Evolutionary conservation across 345 rosid species (phyloP).

Genomic region (Rhizophora mangle): DNA sequence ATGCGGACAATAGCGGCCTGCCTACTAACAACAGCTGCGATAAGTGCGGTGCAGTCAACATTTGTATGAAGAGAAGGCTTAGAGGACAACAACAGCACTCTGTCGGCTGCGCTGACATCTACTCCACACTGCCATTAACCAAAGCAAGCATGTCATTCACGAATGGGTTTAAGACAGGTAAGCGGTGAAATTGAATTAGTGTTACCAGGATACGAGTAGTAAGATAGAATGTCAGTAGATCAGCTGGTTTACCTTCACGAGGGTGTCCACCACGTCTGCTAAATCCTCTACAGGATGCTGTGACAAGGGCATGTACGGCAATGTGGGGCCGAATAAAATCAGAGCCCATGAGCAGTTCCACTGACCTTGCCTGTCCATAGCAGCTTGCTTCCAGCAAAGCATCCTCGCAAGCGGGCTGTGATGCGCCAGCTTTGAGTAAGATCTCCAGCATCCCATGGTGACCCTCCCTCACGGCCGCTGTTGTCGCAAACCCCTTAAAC

Average conservation of each 20-base stretch:
- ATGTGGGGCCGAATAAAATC: conserved; percentile 84
- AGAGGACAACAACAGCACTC: conserved; percentile 73
- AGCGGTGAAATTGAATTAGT: neutral
- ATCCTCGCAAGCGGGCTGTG: conserved; percentile 96
- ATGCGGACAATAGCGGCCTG: conserved; percentile 63
- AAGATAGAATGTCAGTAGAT: neutral
- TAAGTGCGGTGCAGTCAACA: conserved; percentile 82
- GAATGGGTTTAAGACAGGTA: neutral
- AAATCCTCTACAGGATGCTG: conserved; percentile 82
- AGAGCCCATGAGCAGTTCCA: conserved; percentile 75
- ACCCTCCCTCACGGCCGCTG: conserved; percentile 93
- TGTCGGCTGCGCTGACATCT: conserved; percentile 53
- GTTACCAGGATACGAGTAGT: neutral
- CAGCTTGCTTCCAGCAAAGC: conserved; percentile 81
- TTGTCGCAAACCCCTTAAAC: conserved; percentile 87
- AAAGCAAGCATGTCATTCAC: conserved; percentile 3
- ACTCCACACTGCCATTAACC: conserved; percentile 69
- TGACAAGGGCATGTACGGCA: conserved; percentile 84
- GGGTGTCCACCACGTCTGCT: conserved; percentile 63
- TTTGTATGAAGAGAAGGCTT: conserved; percentile 89
- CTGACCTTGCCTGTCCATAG: conserved; percentile 63
- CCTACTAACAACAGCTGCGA: conserved; percentile 78
- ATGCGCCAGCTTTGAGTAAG: conserved; percentile 85
- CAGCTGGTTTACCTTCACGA: conserved; percentile 51
- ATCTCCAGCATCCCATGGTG: conserved; percentile 76